Evolutionary conservation across 2,329 filamentous ascomycete species (phyloP), one percentile per base, ranked within the genome.

Genomic region (Xylaria digitata): DNA sequence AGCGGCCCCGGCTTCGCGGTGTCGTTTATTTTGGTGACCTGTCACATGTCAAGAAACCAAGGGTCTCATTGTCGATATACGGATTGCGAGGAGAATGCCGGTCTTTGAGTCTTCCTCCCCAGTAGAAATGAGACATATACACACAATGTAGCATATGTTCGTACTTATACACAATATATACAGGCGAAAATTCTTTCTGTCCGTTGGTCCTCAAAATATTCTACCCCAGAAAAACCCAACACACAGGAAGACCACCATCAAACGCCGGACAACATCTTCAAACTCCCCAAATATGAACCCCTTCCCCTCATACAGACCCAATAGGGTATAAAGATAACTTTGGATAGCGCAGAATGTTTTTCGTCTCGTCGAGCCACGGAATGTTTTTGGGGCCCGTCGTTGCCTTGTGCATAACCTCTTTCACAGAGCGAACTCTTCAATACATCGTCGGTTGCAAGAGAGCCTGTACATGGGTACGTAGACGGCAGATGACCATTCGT

Each of bases 201-300:
- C 57, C 58, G 23, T 57, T 13, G 4, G 19, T 53, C 58, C 46
- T 49, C 21, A 42, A 53, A 45, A 23, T 23, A 19, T 60, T 63
- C 40, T 59, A 43, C 34, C 40, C 43, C 26, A 21, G 11, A 56
- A 26, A 66, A 53, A 52, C 56, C 56, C 50, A 57, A 53, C 26
- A 67, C 19, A 49, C 45, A 61, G 40, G 17, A 67, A 64, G 65
- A 64, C 43, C 60, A 32, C 56, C 65, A 21, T 57, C 61, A 54
- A 67, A 67, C 65, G 65, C 65, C 65, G 49, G 61, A 56, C 50
- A 53, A 54, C 54, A 54, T 67, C 61, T 67, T 54, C 56, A 64
- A 64, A 67, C 56, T 67, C 65, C 61, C 37, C 56, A 49, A 63
- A 66, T 48, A 54, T 50, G 61, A 68, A 40, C 11, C 63, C 37